phyloP scores from a whole-genome alignment of 2,329 filamentous ascomycete genomes.

The Alternaria gansuensis region DNA sequence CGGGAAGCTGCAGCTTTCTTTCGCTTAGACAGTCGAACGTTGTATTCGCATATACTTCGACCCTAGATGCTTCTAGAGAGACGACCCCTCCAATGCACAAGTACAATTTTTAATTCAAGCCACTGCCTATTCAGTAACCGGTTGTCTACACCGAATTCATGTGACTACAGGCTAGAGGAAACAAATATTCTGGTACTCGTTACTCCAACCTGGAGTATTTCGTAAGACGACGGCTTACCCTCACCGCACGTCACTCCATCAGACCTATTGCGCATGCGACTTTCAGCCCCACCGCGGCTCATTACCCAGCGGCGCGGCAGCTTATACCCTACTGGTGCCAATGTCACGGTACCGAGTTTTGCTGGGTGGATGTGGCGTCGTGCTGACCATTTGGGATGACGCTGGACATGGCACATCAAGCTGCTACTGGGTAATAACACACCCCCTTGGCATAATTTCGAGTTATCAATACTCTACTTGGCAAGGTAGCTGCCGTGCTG shows the following conservation, averaged over 20 bases:
- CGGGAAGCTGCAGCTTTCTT: constrained; percentile 49
- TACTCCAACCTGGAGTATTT: background rate
- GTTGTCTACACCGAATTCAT: background rate
- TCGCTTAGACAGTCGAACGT: constrained; percentile 28
- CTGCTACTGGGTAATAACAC: constrained; percentile 4
- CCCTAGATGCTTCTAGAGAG: background rate
- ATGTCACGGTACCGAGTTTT: constrained; percentile 5
- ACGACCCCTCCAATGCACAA: background rate
- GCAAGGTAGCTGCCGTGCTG: background rate
- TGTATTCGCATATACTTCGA: background rate
- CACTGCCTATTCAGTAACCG: background rate
- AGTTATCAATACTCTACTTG: background rate
- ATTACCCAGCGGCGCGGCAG: background rate
- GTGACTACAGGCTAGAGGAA: background rate
- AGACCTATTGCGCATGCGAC: background rate
- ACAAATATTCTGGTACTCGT: background rate
- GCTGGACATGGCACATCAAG: background rate
- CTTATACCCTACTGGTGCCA: background rate
- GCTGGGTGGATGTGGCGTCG: constrained; percentile 18
- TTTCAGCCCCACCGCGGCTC: background rate
- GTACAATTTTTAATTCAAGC: background rate
- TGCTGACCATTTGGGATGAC: background rate
- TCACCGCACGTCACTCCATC: constrained; percentile 4
- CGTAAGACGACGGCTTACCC: constrained; percentile 4
- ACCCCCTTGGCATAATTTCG: constrained; percentile 19